Evolutionary conservation across 1,284 basidiomycete species (phyloP).

Genomic region (Trametes versicolor): DNA sequence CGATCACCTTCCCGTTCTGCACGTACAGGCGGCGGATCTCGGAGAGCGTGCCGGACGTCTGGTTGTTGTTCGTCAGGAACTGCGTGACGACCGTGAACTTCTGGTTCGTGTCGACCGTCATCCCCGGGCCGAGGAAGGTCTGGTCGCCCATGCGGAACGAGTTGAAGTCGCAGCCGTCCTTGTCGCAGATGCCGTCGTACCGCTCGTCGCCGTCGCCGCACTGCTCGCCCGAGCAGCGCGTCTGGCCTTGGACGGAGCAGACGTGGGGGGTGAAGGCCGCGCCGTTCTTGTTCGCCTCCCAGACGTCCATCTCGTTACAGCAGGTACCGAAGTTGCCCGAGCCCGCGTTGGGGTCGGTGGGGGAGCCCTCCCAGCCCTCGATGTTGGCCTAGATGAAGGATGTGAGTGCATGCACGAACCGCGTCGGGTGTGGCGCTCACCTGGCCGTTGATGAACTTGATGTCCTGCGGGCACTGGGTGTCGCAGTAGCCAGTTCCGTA

Average conservation of each 20-base stretch:
- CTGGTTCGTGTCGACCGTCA: constrained; percentile 54
- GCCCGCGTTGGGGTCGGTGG: constrained; percentile 47
- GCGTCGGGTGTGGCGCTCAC: constrained; percentile 44
- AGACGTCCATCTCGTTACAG: constrained; percentile 68
- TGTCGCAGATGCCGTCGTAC: constrained; percentile 55
- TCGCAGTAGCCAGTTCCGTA: constrained; percentile 69
- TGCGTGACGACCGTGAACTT: constrained; percentile 65
- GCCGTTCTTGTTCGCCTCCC: constrained; percentile 64
- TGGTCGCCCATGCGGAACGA: constrained; percentile 62
- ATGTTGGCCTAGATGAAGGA: constrained; percentile 45
- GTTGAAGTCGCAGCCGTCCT: constrained; percentile 67
- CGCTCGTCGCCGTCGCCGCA: constrained; percentile 45
- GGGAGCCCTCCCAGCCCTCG: constrained; percentile 43
- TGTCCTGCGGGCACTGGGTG: constrained; percentile 64
- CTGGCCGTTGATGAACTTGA: constrained; percentile 65
- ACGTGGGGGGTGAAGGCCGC: constrained; percentile 63
- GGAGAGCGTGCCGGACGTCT: constrained; percentile 53
- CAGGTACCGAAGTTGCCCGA: constrained; percentile 58
- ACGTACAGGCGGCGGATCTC: constrained; percentile 65
- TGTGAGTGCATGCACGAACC: constrained; percentile 40
- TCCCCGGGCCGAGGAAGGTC: constrained; percentile 57
- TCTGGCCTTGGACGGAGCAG: constrained; percentile 52
- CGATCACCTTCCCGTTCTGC: constrained; percentile 60
- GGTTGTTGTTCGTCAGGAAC: constrained; percentile 59
- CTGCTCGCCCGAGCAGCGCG: constrained; percentile 47